These are phyloP conservation scores for Ophiostoma fasciatum DNA, from an alignment of 2,329 filamentous ascomycete species.

Conservation along the genomic window DNA sequence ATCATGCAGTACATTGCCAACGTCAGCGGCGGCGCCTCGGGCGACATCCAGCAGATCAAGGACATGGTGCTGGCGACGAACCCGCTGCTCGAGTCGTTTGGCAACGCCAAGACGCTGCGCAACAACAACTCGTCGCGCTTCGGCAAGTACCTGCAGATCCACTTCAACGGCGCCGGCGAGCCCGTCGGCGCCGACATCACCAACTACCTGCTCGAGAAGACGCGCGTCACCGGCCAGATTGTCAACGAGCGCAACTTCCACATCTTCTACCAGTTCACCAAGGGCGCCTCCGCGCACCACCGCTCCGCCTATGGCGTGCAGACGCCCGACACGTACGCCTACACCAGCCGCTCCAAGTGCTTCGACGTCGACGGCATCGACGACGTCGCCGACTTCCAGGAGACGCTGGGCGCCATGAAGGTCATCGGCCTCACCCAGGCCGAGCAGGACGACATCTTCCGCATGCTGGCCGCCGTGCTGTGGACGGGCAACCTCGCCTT, in stretches of 20 bases:
- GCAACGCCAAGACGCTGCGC: slow-evolving; percentile 91
- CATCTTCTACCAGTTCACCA: slow-evolving; percentile 98
- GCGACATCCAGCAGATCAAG: slow-evolving; percentile 91
- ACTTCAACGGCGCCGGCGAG: slow-evolving; percentile 85
- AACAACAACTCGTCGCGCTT: slow-evolving; percentile 99
- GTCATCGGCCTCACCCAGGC: slow-evolving; percentile 76
- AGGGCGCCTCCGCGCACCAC: slow-evolving; percentile 78
- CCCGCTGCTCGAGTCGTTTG: slow-evolving; percentile 90
- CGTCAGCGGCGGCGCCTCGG: slow-evolving; percentile 63
- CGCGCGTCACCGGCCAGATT: slow-evolving; percentile 89
- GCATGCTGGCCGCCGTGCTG: slow-evolving; percentile 78
- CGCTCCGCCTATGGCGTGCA: slow-evolving; percentile 81
- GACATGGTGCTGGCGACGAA: slow-evolving; percentile 99
- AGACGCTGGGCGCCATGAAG: slow-evolving; percentile 88
- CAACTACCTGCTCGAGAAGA: slow-evolving; percentile 94
- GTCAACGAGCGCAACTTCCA: slow-evolving; percentile 94
- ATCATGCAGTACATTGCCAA: slow-evolving; percentile 99
- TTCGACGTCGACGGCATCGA: slow-evolving; percentile 90
- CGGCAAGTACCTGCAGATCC: slow-evolving; percentile 93
- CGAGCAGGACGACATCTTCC: slow-evolving; percentile 93
- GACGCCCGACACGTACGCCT: slow-evolving; percentile 80
- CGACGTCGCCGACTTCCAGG: slow-evolving; percentile 73
- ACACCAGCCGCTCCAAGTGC: slow-evolving; percentile 89
- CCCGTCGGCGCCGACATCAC: slow-evolving; percentile 95
- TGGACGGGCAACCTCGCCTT: slow-evolving; percentile 96